phyloP scores from a whole-genome alignment of 2,329 filamentous ascomycete species.

The Pseudocercospora eumusae region DNA sequence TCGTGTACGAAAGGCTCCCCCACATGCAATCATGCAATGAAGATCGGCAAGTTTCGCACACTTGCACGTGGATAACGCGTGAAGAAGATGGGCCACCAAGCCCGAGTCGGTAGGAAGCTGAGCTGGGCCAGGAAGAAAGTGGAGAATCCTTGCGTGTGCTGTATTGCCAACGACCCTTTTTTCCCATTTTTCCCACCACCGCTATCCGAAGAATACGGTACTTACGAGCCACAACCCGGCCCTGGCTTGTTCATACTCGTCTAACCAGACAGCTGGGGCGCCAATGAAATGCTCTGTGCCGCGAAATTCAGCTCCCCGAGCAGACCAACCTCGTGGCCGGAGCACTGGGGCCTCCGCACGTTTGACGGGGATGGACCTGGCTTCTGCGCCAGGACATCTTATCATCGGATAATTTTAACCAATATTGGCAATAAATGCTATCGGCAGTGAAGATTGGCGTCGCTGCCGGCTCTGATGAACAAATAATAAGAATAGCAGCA shows the following conservation, averaged over 20 bases:
- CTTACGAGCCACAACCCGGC: not conserved
- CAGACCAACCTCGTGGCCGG: not conserved
- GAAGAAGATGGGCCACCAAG: not conserved
- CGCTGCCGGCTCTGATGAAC: not conserved
- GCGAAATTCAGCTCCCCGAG: conserved; percentile 1
- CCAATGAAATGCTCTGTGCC: not conserved
- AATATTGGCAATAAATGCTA: conserved; percentile 7
- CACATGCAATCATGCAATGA: too few relatives aligned
- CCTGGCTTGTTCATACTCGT: not conserved
- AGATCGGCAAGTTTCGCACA: not conserved
- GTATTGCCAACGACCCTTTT: conserved; percentile 5
- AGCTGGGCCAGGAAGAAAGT: conserved; percentile 4
- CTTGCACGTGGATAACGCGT: conserved; percentile 3
- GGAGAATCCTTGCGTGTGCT: conserved; percentile 6
- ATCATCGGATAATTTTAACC: not conserved
- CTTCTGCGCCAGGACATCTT: not conserved
- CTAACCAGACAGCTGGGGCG: too few relatives aligned
- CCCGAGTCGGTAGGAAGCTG: not conserved
- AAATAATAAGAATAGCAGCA: not conserved
- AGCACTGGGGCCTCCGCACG: conserved; percentile 9
- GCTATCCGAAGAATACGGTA: too few relatives aligned
- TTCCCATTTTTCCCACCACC: too few relatives aligned
- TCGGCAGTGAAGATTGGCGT: not conserved
- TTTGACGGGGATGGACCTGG: not conserved
- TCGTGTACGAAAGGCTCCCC: too few relatives aligned